Evolutionary conservation across 192 early-diverging fungal genomes (phyloP), one percentile per base, ranked within the genome.

Genomic region (Backusella macrospora): DNA sequence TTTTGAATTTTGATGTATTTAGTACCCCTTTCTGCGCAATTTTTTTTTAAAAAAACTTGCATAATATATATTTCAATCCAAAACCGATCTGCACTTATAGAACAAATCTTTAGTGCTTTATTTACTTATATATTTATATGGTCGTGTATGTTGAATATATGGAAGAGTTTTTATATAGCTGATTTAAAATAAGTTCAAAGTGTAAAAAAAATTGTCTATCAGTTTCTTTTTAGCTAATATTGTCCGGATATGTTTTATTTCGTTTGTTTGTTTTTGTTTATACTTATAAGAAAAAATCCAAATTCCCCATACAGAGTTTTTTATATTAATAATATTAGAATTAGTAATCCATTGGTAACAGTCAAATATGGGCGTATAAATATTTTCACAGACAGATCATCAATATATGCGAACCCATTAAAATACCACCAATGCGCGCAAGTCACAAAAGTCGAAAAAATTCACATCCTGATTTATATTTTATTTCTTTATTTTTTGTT

Each of bases 331-430:
- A 59, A 23, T 59, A 59, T 9, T 26, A 59, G 26, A 59, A 59
- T 59, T 59, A 59, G 52, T 59, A 59, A 59, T 59, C 52, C 21
- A 12, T 59, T 59, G 52, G 26, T 59, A 5, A 23, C 52, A 59
- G 52, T 59, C 52, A 59, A 26, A 59, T 8, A 26, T 59, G 21
- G 29, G 29, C 29, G 29, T 34, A 34, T 34, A 34, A 34, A 34
- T 34, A 34, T 34, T 34, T 34, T 34, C 29, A 2, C 29, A 34
- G 29, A 34, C 29, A 0, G 29, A 34, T 34, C 29, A 34, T 34
- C n/a, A n/a, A n/a, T n/a, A n/a, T n/a, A n/a, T n/a, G n/a, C n/a
- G n/a, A n/a, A n/a, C n/a, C n/a, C n/a, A n/a, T n/a, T n/a, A n/a
- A n/a, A n/a, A n/a, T n/a, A n/a, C n/a, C n/a, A n/a, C n/a, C n/a